Percentiles rank a stretch among this genome's conserved stretches.
These are phyloP conservation scores for Tillandsia fasciculata DNA, from an alignment of 176 grass and related monocot species.

Conservation along the genomic window DNA sequence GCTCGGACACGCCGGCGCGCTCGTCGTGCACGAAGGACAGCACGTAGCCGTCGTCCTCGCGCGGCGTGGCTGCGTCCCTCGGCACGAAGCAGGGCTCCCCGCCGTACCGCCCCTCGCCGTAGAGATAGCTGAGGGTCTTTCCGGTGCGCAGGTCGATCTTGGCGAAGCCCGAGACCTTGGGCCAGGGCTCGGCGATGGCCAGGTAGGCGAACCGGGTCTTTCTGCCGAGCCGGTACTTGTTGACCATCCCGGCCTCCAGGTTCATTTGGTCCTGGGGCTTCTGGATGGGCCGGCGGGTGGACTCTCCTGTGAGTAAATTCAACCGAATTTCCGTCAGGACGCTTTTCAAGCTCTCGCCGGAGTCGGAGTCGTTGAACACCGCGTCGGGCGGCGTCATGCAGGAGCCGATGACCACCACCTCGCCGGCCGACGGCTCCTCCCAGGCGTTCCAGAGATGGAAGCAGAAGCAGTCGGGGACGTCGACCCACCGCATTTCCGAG, in stretches of 20 bases:
- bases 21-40: constrained; percentile 79
- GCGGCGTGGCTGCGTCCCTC: constrained; percentile 5
- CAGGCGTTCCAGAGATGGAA: constrained; percentile 98
- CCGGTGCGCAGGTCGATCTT: constrained; percentile 77
- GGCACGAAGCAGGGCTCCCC: constrained; percentile 82
- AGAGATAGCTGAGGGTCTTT: constrained; percentile 46
- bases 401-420: constrained; percentile 79
- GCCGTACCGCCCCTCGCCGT: constrained; percentile 43
- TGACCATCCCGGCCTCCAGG: constrained; percentile 96
- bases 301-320: constrained; percentile 39
- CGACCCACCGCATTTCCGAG: constrained; percentile 52
- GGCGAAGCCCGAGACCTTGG: constrained; percentile 83
- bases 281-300: constrained; percentile 32
- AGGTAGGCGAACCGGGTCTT: constrained; percentile 73
- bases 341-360: constrained; percentile 49
- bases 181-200: constrained; percentile 90
- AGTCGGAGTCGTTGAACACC: constrained; percentile 86
- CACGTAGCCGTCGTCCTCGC: constrained; percentile 70
- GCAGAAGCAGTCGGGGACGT: constrained; percentile 79
- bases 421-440: constrained; percentile 57
- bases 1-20: constrained; percentile 27
- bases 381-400: constrained; percentile 94
- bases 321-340: constrained; percentile 75
- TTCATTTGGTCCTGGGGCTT: constrained; percentile 45
- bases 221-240: constrained; percentile 45